Conservation (phyloP, 805 yeast species). For the Metschnikowia bowlesiae region DNA sequence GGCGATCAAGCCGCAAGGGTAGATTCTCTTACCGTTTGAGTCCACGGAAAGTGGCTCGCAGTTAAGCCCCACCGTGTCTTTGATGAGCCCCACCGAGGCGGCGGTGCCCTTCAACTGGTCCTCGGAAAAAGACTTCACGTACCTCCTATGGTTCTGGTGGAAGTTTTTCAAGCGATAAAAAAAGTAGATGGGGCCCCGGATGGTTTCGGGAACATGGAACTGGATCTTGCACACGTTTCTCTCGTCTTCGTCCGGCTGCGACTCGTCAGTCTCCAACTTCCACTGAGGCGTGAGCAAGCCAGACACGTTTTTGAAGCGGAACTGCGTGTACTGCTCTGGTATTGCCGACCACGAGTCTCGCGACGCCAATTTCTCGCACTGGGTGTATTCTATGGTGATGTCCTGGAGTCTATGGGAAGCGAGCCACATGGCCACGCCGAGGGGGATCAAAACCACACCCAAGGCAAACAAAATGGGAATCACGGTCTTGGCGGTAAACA, state of each 20-base stretch:
- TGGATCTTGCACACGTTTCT: conserved; percentile 44
- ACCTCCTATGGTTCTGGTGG: conserved; percentile 43
- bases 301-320: conserved; percentile 28
- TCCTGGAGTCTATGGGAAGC: conserved; percentile 39
- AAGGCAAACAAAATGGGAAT: conserved; percentile 36
- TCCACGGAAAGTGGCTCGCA: conserved; percentile 39
- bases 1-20: conserved; percentile 85
- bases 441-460: conserved; percentile 39
- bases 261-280: conserved; percentile 35
- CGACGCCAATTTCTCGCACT: conserved; percentile 36
- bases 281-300: conserved; percentile 27
- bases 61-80: conserved; percentile 41
- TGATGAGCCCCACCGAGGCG: conserved; percentile 30
- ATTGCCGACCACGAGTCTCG: conserved; percentile 29
- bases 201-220: conserved; percentile 30
- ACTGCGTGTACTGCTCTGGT: conserved; percentile 37
- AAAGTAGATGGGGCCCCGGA: conserved; percentile 38
- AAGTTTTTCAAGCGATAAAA: conserved; percentile 40
- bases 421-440: conserved; percentile 47
- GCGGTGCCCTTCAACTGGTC: conserved; percentile 40
- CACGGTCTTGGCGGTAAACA: conserved; percentile 40
- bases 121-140: conserved; percentile 40
- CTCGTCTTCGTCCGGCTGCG: conserved; percentile 46
- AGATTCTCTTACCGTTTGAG: conserved; percentile 46
- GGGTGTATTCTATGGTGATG: conserved; percentile 37